Percentiles rank a stretch among this genome's conserved stretches.
Conservation (phyloP, 768 basidiomycete species). For the Hortiboletus flavorubellus region DNA sequence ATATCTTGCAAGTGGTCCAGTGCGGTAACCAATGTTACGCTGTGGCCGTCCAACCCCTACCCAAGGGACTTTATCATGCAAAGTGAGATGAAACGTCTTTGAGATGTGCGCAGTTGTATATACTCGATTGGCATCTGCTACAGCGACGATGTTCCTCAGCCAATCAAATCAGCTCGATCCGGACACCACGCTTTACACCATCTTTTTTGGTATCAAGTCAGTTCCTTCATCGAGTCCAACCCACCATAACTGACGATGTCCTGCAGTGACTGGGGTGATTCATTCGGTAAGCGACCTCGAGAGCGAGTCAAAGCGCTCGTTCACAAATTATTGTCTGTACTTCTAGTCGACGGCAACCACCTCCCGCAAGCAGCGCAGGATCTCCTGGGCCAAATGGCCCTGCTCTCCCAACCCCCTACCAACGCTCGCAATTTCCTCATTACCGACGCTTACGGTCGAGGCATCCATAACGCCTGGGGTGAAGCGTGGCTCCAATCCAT, state of each 20-base stretch:
- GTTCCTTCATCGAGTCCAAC: conserved; percentile 6
- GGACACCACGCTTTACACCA: conserved; percentile 44
- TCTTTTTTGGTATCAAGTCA: conserved; percentile 57
- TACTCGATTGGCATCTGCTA: neutral
- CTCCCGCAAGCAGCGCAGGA: conserved; percentile 43
- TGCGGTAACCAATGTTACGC: conserved; percentile 43
- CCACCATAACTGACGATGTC: neutral
- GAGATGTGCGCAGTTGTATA: neutral
- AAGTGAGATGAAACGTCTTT: conserved; percentile 27
- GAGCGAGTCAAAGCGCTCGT: neutral
- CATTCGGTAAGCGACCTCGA: conserved; percentile 32
- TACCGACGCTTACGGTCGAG: conserved; percentile 50
- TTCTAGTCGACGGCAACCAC: conserved; percentile 43
- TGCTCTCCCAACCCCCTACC: conserved; percentile 48
- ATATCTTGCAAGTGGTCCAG: conserved; percentile 29
- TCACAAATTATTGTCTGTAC: neutral
- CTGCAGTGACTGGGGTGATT: conserved; percentile 42
- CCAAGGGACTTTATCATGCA: conserved; percentile 48
- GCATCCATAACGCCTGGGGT: conserved; percentile 37
- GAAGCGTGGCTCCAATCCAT: conserved; percentile 47
- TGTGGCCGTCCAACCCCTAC: conserved; percentile 51
- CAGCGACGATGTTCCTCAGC: conserved; percentile 43
- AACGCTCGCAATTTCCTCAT: conserved; percentile 49
- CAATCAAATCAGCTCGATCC: conserved; percentile 45
- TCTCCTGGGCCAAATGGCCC: conserved; percentile 43